Percentiles rank a stretch among this genome's conserved stretches.
Evolutionary conservation across 2,329 filamentous ascomycete species (phyloP).

Genomic region (Ceratocystis alfenasii): DNA sequence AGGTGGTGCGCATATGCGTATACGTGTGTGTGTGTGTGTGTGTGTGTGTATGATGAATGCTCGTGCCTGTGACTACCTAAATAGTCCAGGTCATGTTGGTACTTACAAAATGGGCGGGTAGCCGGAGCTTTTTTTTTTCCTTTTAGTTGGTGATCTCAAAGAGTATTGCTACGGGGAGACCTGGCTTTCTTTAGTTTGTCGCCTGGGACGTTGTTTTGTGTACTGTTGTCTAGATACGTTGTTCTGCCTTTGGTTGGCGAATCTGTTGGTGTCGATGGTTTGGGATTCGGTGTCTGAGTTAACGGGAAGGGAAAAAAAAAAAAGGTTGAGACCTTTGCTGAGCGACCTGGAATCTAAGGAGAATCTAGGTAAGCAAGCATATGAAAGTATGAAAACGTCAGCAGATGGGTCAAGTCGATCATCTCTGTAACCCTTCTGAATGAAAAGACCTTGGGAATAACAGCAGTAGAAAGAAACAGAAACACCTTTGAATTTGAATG

Average conservation of each 20-base stretch:
- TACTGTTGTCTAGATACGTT: not conserved
- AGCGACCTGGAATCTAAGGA: not conserved
- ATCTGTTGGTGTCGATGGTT: not conserved
- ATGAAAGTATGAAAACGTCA: not conserved
- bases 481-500: constrained; percentile 1
- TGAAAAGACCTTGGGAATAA: not conserved
- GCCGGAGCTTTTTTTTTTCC: not conserved
- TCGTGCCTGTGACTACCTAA: not conserved
- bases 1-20: not conserved
- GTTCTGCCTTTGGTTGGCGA: not conserved
- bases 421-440: constrained; percentile 4
- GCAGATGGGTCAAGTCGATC: constrained; percentile 2
- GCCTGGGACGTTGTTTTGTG: not conserved
- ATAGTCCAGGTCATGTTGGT: not conserved
- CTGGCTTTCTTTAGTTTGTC: not conserved
- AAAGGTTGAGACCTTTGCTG: constrained; percentile 2
- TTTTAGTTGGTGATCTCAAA: not conserved
- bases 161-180: not conserved
- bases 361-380: not conserved
- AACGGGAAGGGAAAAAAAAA: constrained; percentile 6
- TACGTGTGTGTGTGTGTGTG: not conserved
- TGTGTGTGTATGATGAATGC: not conserved
- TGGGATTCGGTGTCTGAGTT: constrained; percentile 8
- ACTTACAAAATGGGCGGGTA: not conserved
- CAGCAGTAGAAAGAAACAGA: not conserved